A percentile compares a stretch with the other conserved stretches of the same genome.
Evolutionary conservation across 768 basidiomycete genomes (phyloP).

Genomic region (Leccinum subgranulosum): DNA sequence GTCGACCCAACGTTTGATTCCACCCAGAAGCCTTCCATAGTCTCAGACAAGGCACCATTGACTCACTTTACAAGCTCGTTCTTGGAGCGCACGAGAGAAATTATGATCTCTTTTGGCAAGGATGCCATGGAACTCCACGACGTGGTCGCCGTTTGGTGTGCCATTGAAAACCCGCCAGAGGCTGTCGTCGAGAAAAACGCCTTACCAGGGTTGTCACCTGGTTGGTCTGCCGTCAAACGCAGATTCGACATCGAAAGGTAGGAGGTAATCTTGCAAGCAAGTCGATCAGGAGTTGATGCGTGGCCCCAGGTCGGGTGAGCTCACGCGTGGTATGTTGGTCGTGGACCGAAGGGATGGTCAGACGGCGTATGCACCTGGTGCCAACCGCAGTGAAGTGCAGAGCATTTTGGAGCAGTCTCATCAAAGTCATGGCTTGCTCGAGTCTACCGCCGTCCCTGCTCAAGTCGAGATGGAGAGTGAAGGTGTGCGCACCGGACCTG

Average conservation of each 20-base stretch:
- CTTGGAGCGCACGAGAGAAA: constrained; percentile 65
- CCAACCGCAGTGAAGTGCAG: constrained; percentile 63
- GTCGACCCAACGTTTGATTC: constrained; percentile 64
- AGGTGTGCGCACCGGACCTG: constrained; percentile 10
- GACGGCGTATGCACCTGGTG: constrained; percentile 62
- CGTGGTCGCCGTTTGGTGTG: constrained; percentile 86
- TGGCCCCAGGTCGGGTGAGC: constrained; percentile 58
- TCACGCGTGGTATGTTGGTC: constrained; percentile 86
- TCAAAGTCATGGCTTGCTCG: constrained; percentile 36
- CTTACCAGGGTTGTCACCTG: constrained; percentile 33
- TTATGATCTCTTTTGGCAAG: constrained; percentile 78
- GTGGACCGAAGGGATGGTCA: constrained; percentile 70
- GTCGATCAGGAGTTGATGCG: background rate
- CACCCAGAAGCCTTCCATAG: constrained; percentile 45
- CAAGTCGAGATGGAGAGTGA: constrained; percentile 46
- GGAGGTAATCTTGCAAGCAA: background rate
- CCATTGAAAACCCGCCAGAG: constrained; percentile 64
- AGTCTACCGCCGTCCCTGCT: constrained; percentile 53
- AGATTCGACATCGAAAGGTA: constrained; percentile 72
- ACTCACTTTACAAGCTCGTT: constrained; percentile 79
- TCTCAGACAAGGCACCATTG: constrained; percentile 52
- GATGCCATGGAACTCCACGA: constrained; percentile 92
- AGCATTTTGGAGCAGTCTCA: constrained; percentile 42
- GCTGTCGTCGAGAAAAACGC: constrained; percentile 22
- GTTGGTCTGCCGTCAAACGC: constrained; percentile 56